Percentiles rank a stretch among this genome's conserved stretches.
These are phyloP conservation scores for Isoetes engelmannii DNA, from an alignment of 83 land plant species.

Conservation along the genomic window DNA sequence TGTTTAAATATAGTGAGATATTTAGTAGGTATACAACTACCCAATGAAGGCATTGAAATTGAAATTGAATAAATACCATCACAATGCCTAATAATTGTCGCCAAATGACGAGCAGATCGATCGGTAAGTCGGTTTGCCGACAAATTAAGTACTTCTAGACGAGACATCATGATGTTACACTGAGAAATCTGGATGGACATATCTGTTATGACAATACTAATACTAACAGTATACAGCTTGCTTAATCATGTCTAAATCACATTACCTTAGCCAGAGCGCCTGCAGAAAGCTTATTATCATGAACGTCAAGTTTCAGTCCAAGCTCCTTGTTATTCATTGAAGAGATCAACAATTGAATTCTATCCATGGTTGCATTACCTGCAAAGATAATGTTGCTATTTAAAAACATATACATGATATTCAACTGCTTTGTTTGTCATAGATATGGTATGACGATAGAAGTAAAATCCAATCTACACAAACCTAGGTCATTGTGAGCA, in stretches of 20 bases:
- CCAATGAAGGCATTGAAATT: no score
- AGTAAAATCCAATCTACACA: background rate
- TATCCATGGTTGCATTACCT: slow-evolving; percentile 81
- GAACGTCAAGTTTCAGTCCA: slow-evolving; percentile 71
- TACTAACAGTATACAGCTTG: background rate
- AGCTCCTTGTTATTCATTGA: slow-evolving; percentile 51
- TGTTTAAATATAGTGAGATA: no score
- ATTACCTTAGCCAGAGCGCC: slow-evolving; percentile 66
- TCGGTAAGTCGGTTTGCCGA: slow-evolving; percentile 85
- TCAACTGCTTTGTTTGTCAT: no score
- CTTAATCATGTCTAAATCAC: background rate
- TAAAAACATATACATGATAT: no score
- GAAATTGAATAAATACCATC: slow-evolving; percentile 38
- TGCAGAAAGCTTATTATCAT: slow-evolving; percentile 73
- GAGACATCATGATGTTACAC: slow-evolving; percentile 57
- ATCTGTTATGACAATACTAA: background rate
- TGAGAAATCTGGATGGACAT: slow-evolving; percentile 52
- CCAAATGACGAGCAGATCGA: slow-evolving; percentile 67
- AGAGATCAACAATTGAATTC: slow-evolving; percentile 54
- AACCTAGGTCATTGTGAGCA: slow-evolving; percentile 80
- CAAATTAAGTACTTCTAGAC: slow-evolving; percentile 78
- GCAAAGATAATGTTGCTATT: background rate
- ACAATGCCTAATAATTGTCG: slow-evolving; percentile 50
- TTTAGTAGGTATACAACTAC: no score
- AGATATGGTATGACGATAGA: no score